phyloP scores from a whole-genome alignment of 768 basidiomycete species.

The Hebeloma cylindrosporum region DNA sequence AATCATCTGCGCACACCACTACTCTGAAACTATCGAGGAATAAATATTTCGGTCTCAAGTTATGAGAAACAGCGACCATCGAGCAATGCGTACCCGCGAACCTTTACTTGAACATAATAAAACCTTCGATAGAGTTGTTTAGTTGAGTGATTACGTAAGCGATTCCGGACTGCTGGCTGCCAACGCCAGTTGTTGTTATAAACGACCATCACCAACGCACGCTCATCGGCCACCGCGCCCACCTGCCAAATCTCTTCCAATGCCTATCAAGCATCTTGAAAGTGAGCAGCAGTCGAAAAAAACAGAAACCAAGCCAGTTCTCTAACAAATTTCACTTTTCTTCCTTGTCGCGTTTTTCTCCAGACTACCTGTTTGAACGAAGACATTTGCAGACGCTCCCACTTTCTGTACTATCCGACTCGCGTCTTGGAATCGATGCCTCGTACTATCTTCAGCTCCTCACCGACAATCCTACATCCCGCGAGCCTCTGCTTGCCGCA shows the following conservation, averaged over 20 bases:
- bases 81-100: neutral
- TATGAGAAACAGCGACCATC: neutral
- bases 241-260: slow-evolving; percentile 34
- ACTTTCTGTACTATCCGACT: slow-evolving; percentile 80
- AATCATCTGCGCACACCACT: too few species aligned
- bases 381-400: slow-evolving; percentile 84
- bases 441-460: slow-evolving; percentile 83
- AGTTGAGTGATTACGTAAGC: slow-evolving; percentile 27
- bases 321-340: slow-evolving; percentile 8
- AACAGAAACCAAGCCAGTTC: neutral
- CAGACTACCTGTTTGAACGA: slow-evolving; percentile 85
- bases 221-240: slow-evolving; percentile 27
- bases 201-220: slow-evolving; percentile 33
- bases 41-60: too few species aligned
- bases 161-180: slow-evolving; percentile 24
- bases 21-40: too few species aligned
- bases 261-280: slow-evolving; percentile 86
- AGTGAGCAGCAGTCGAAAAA: slow-evolving; percentile 44
- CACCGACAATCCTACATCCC: slow-evolving; percentile 70
- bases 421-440: slow-evolving; percentile 96
- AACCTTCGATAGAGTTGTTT: neutral
- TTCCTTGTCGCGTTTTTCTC: slow-evolving; percentile 17
- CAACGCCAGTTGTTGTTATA: slow-evolving; percentile 33
- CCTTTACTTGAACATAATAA: neutral
- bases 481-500: slow-evolving; percentile 91